These are phyloP conservation scores for Saccharomyces hybrid DNA, from an alignment of 1,139 yeast genomes.

Conservation along the genomic window DNA sequence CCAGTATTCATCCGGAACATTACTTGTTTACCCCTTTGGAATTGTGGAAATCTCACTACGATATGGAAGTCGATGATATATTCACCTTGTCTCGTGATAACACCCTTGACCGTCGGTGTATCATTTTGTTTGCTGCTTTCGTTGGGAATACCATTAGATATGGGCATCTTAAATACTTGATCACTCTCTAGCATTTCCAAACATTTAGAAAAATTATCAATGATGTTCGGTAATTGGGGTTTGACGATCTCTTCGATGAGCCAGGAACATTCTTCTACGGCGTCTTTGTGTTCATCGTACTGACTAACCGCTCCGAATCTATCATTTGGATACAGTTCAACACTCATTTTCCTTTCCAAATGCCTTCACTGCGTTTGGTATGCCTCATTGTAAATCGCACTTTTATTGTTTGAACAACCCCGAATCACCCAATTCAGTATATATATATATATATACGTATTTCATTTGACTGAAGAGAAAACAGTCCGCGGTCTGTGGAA, in stretches of 20 bases:
- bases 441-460: not conserved
- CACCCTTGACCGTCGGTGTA: constrained; percentile 23
- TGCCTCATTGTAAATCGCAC: not conserved
- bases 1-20: constrained; percentile 21
- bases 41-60: constrained; percentile 25
- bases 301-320: constrained; percentile 15
- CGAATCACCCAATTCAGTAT: not conserved
- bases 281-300: constrained; percentile 7
- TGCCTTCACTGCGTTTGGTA: not conserved
- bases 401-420: not conserved
- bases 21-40: constrained; percentile 25
- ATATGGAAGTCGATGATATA: constrained; percentile 27
- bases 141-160: constrained; percentile 17
- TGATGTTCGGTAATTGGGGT: constrained; percentile 34
- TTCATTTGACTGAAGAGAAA: not conserved
- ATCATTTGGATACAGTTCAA: constrained; percentile 26
- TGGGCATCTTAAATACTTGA: constrained; percentile 30
- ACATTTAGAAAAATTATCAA: constrained; percentile 34
- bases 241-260: constrained; percentile 32
- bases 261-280: constrained; percentile 29
- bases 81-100: constrained; percentile 25
- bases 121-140: constrained; percentile 12
- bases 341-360: constrained; percentile 20
- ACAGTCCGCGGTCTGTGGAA: not conserved
- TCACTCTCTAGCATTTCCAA: constrained; percentile 30